Evolutionary conservation across 2,329 filamentous ascomycete genomes (phyloP).

Genomic region (Thielaviopsis ethacetica): DNA sequence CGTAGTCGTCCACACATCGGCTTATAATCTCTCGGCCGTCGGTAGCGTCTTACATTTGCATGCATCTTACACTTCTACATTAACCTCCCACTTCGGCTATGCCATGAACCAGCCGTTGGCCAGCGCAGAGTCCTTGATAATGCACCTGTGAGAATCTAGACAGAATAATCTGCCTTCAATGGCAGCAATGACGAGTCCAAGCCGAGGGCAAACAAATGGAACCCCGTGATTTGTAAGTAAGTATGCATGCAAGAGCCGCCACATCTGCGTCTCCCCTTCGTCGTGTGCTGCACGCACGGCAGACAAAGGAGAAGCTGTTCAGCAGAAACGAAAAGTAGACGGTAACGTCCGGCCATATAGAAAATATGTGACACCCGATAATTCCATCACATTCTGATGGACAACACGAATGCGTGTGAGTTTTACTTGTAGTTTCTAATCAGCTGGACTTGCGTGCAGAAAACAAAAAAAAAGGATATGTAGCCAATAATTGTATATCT

Average conservation of each 20-base stretch:
- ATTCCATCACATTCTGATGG: too few relatives aligned
- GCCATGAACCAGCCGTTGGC: neutral
- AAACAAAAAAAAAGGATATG: too few relatives aligned
- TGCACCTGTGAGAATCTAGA: neutral
- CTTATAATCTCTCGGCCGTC: neutral
- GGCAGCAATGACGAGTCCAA: neutral
- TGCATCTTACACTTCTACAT: neutral
- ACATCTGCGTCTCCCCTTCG: neutral
- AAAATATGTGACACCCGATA: too few relatives aligned
- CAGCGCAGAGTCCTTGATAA: neutral
- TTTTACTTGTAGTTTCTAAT: too few relatives aligned
- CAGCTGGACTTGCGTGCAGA: too few relatives aligned
- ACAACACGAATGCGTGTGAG: too few relatives aligned
- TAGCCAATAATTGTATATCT: too few relatives aligned
- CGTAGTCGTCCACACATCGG: neutral
- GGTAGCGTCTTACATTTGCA: neutral
- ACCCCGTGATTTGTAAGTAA: neutral
- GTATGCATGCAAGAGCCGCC: neutral
- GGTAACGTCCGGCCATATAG: neutral
- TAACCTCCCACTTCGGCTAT: neutral
- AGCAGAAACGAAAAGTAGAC: neutral
- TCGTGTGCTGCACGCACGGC: neutral
- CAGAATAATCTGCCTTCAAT: neutral
- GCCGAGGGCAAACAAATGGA: neutral
- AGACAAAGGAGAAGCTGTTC: neutral